Base-by-base conservation (phyloP, 2,329 filamentous ascomycete genomes). In the Alternaria infectoria region DNA sequence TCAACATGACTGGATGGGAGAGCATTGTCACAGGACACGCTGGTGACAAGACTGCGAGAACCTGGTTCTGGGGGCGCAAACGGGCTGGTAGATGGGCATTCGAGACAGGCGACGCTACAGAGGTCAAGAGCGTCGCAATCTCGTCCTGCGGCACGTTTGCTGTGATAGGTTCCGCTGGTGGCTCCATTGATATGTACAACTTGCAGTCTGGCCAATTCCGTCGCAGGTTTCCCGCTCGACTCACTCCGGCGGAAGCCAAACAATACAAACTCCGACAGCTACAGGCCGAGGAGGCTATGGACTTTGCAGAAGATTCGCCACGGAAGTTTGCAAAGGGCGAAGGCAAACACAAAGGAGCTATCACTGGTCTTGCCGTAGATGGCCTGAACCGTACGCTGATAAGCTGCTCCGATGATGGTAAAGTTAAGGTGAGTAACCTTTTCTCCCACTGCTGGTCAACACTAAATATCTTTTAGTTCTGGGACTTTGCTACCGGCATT, bases 31-130 rank as follows among this genome's bases (percentile, higher is more conserved):
- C 96, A 5, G 95, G 93, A 10, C 96, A 99, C 77, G 90, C 90
- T 74, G 89, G 91, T 55, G 95, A 98, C 74, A 87, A 89, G 47
- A 92, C 88, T 75, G 96, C 93, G 17, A 89, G 96, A 57, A 98
- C 96, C 2, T 99, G 96, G 96, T 97, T 97, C 81, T 98, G 96
- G 94, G 96, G 95, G 6, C 90, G 93, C 60, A 97, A 96, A 81
- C 90, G 91, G 72, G 94, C 96, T 52, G 96, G 96, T 11, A 87
- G 96, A 67, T 99, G 96, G 96, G 91, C 92, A 0, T 93, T 99
- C 70, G 89, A 92, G 68, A 97, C 94, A 1, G 88, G 91, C 44
- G 96, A 99, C 80, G 88, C 88, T 17, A 87, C 89, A n/a, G 88
- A 93, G 73, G 95, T 97, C 36, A 87, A 83, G 68, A 95, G 92